Conservation (phyloP, 1,284 basidiomycete genomes). For the Ustilago vetiveriae region DNA sequence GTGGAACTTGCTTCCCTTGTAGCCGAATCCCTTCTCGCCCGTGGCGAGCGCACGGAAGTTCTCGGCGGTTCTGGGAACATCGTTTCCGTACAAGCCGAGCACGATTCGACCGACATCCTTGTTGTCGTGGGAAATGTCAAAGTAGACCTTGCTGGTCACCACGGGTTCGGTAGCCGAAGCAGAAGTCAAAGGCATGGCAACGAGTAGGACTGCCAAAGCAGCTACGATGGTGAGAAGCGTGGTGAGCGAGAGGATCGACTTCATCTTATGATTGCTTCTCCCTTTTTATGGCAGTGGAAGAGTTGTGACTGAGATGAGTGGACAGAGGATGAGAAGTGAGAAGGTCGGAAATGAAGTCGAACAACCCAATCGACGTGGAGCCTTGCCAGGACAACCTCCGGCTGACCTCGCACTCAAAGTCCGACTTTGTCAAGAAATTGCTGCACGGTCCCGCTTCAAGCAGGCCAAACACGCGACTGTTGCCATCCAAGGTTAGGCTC, state of each 20-base stretch:
- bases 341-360: background rate
- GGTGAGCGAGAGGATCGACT: slow-evolving; percentile 69
- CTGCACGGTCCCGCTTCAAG: too few species aligned
- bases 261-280: slow-evolving; percentile 9
- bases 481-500: too few species aligned
- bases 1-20: slow-evolving; percentile 77
- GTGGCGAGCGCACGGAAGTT: slow-evolving; percentile 65
- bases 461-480: too few species aligned
- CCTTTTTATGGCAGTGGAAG: background rate
- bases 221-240: slow-evolving; percentile 68
- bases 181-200: slow-evolving; percentile 67
- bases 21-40: slow-evolving; percentile 76
- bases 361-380: too few species aligned
- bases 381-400: too few species aligned
- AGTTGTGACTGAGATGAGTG: background rate
- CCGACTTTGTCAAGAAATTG: too few species aligned
- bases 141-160: slow-evolving; percentile 60
- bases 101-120: slow-evolving; percentile 60
- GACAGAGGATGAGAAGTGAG: background rate
- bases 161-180: slow-evolving; percentile 29
- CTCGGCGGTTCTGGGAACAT: slow-evolving; percentile 60
- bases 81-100: slow-evolving; percentile 61
- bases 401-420: too few species aligned
- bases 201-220: slow-evolving; percentile 63
- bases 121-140: slow-evolving; percentile 63